Percentiles rank a stretch among this genome's conserved stretches.
phyloP scores from a whole-genome alignment of 2,329 filamentous ascomycete species.

The Aureobasidium melanogenum region DNA sequence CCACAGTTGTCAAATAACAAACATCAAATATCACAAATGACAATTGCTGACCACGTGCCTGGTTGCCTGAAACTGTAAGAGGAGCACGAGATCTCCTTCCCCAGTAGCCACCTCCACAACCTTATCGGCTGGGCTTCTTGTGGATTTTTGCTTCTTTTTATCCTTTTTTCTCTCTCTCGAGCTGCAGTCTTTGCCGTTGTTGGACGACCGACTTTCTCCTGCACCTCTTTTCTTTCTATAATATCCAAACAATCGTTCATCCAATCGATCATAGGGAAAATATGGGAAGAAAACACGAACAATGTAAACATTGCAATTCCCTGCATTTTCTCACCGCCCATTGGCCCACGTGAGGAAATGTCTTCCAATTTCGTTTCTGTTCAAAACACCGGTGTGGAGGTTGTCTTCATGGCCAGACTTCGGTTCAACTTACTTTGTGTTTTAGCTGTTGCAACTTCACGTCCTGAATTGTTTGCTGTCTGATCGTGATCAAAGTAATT shows the following conservation, averaged over 20 bases:
- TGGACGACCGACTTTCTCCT: background rate
- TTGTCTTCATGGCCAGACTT: background rate
- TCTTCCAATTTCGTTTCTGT: background rate
- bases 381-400: background rate
- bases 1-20: background rate
- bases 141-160: background rate
- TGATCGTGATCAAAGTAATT: too few relatives aligned
- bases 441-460: background rate
- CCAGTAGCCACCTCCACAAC: constrained; percentile 2
- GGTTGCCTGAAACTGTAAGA: background rate
- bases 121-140: background rate
- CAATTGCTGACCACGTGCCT: background rate
- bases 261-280: background rate
- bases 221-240: background rate
- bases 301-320: background rate
- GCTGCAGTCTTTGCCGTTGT: background rate
- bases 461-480: background rate
- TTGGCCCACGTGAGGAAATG: background rate
- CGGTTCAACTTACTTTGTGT: background rate
- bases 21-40: background rate
- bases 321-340: background rate
- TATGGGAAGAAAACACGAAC: background rate
- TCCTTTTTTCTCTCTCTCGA: background rate
- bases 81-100: background rate
- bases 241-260: background rate